A percentile compares a stretch with the other conserved stretches of the same genome.
These are phyloP conservation scores for Ascosphaera pollenicola DNA, from an alignment of 2,329 filamentous ascomycete species.

Conservation along the genomic window DNA sequence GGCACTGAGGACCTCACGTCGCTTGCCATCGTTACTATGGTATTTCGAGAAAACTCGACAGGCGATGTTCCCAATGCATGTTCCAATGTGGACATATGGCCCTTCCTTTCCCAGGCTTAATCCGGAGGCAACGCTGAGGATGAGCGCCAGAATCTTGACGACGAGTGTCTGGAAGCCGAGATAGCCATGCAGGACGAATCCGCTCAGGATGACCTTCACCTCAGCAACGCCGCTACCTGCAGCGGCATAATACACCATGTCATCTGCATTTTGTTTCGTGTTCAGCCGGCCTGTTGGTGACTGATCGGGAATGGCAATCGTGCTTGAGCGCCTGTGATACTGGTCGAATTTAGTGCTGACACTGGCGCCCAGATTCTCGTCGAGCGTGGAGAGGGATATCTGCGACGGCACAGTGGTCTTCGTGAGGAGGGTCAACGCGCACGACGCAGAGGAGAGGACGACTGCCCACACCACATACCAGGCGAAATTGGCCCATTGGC, in stretches of 20 bases:
- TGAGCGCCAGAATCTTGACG: slow-evolving; percentile 61
- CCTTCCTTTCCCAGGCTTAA: slow-evolving; percentile 88
- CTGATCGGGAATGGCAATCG: not conserved
- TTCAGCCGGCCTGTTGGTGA: not conserved
- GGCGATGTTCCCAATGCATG: slow-evolving; percentile 84
- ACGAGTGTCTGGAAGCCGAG: slow-evolving; percentile 70
- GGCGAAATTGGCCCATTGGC: slow-evolving; percentile 49
- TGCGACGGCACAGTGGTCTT: slow-evolving; percentile 85
- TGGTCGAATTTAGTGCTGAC: slow-evolving; percentile 11
- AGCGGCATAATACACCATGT: slow-evolving; percentile 84
- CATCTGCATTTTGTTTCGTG: slow-evolving; percentile 20
- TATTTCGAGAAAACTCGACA: slow-evolving; percentile 92
- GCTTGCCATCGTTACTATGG: slow-evolving; percentile 78
- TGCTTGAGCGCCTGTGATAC: not conserved
- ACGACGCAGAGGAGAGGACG: slow-evolving; percentile 46
- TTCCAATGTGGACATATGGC: slow-evolving; percentile 92
- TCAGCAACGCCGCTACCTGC: slow-evolving; percentile 93
- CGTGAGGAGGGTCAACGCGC: slow-evolving; percentile 64
- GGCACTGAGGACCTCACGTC: slow-evolving; percentile 77
- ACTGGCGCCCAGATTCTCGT: slow-evolving; percentile 73
- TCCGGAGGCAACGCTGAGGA: slow-evolving; percentile 79
- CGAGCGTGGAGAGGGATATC: slow-evolving; percentile 65
- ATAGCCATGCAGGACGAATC: slow-evolving; percentile 91
- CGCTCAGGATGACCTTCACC: slow-evolving; percentile 92
- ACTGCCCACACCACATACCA: slow-evolving; percentile 57